Base-by-base conservation (phyloP, 2,329 filamentous ascomycete species). In the Epichloe hybrida region DNA sequence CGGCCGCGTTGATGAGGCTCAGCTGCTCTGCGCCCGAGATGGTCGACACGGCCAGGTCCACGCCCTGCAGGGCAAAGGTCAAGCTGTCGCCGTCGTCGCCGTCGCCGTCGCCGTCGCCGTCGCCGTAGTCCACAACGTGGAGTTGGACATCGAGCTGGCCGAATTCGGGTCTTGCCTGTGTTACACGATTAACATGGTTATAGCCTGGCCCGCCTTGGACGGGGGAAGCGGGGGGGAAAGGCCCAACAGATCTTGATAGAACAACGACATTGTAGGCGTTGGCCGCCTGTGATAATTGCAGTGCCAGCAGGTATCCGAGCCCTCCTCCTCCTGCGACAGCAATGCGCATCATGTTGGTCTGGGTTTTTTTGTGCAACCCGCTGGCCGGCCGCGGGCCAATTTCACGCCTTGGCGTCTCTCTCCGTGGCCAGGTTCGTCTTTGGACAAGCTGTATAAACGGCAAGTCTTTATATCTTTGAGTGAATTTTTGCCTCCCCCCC, bases 31-130 rank as follows among this genome's bases (percentile, higher is more conserved):
- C 68, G 3, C 83, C 83, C 2, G 76, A 77, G 46, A 89, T 79
- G 1, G 84, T 89, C 1, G 84, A 89, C 50, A 89, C 84, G 58
- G 88, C 77, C 11, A 86, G 75, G 63, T 89, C 83, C 41, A 87
- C 76, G 9, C 86, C 86, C 52, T 76, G 75, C n/a, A 90, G 74
- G 8, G 78, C 75, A 62, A 81, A 87, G 13, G 72, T 72, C 27
- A 90, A 72, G 41, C 74, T 74, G 1, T 74, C 69, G 17, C 17
- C 17, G 17, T 17, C 17, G 17, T 17, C 17, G 54, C 72, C 66
- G 62, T 88, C n/a, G 41, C 74, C 74, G 1, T 74, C 69, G 17
- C 17, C 17, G 17, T 17, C 17, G 17, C 73, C 64, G 54, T 17
- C 17, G 54, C 72, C 66, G 62, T 88, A 89, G 67, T 88, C 73